Base-by-base conservation (phyloP, 768 basidiomycete species). In the Pleurotus platypus region DNA sequence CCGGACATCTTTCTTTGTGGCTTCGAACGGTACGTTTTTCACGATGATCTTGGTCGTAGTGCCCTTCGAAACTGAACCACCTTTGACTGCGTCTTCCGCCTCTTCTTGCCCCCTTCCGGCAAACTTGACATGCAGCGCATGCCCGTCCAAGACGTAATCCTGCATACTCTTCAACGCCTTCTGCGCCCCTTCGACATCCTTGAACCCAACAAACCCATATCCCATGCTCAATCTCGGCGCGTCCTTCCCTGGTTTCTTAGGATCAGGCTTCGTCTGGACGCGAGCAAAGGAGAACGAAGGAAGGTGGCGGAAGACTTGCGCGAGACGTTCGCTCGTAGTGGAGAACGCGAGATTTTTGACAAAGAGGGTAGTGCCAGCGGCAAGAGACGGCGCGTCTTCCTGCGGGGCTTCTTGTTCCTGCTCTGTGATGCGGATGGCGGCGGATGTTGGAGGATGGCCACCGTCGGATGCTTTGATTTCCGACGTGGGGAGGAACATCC, bases 21-120 rank as follows among this genome's bases (percentile, higher is more conserved):
- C 92, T 71, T 99, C 97, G 75, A 99, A 99, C 40, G 97, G 94
- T 55, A 98, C 81, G 65, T 99, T 99, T 84, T 98, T 98, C 62
- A 98, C 93, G 50, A 98, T 85, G 81, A 98, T 87, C 84, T 98
- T 98, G 15, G 50, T 53, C 60, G 90, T 89, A 58, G 80, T 80
- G 49, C 79, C 83, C 73, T 82, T 86, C 27, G 74, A 70, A 7
- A 61, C 73, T 22, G 66, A 71, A 56, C 69, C 75, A 30, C 66
- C 75, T 13, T 63, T 68, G 45, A 72, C 74, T 49, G 62, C 69
- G 60, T 71, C 72, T 39, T 64, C 69, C 46, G 69, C 75, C 49
- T 82, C 84, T 37, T 85, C 89, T 40, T 84, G 85, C 0, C 92
- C 93, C 5, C 94, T 80, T 16, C 91, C 90, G 2, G 96, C 92